Base-by-base conservation (phyloP, 2,329 filamentous ascomycete species). In the Ceratocystis lukuohia region DNA sequence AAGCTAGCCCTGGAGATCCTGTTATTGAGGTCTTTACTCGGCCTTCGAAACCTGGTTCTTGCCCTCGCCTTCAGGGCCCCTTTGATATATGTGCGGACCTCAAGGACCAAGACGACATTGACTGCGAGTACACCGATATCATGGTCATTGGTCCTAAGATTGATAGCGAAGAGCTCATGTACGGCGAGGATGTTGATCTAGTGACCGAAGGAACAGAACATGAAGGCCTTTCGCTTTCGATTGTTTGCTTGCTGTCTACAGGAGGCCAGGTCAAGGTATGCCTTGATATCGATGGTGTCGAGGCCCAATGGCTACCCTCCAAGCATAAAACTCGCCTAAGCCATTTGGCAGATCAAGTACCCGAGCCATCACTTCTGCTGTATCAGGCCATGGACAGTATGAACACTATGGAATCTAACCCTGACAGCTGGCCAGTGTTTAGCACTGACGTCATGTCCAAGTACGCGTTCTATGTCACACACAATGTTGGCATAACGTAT, bases 241-340 rank as follows among this genome's bases (percentile, higher is more conserved):
- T 86, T 41, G 72, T 87, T 59, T 86, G 84, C 71, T 73, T 87
- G 7, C 75, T 87, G 1, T 83, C 83, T 1, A 82, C 80, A 2
- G 85, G 82, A 70, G 84, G 84, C 2, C 82, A 83, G 71, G 76
- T 86, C 66, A 80, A 83, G 56, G 76, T 87, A 46, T 86, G 84
- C 70, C 76, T 87, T 12, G 84, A 87, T 70, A 70, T 84, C 1
- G 80, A 85, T 8, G 83, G 83, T 1, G 79, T 86, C 17, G 81
- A 87, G 72, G 84, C 84, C n/a, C 82, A 86, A 71, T 87, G 84
- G 84, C 75, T 87, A 22, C 83, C 83, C 0, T 82, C 82, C 5
- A 82, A 79, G 67, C 78, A 76, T 70, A 84, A 80, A 70, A 78
- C 77, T 1, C 81, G 76, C 70, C 68, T 76, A 46, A 74, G 75